Conservation (phyloP, 192 early-diverging fungal genomes). For the Spizellomyces punctatus region DNA sequence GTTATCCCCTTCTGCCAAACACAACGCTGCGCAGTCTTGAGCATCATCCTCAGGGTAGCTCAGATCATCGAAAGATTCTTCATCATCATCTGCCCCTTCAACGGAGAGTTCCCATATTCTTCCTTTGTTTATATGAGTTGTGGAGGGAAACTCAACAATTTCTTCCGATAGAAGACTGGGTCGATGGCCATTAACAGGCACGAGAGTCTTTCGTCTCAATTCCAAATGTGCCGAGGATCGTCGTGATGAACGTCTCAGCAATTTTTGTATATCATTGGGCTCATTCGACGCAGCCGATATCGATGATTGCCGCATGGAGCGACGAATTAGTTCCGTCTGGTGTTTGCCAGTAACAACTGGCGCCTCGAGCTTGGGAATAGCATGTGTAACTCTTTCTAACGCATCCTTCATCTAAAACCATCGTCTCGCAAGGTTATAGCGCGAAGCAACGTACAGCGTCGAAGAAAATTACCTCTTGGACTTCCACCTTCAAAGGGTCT, state of each 20-base stretch:
- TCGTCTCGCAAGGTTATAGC: background rate
- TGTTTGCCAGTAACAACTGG: conserved; percentile 33
- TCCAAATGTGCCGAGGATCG: background rate
- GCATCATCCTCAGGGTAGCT: conserved; percentile 2
- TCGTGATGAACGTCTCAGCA: background rate
- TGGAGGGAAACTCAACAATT: background rate
- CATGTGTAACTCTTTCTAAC: conserved; percentile 43
- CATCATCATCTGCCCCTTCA: conserved; percentile 1
- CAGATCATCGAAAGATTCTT: conserved; percentile 3
- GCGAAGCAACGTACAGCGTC: background rate
- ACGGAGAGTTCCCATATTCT: conserved; percentile 4
- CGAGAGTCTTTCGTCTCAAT: background rate
- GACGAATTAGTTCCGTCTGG: conserved; percentile 19
- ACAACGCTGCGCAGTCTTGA: background rate
- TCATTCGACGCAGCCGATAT: background rate
- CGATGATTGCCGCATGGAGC: conserved; percentile 16
- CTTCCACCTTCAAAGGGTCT: conserved; percentile 39
- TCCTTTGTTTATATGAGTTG: conserved; percentile 2
- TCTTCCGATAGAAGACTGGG: background rate
- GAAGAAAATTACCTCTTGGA: conserved; percentile 39
- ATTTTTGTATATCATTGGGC: background rate
- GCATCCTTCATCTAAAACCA: conserved; percentile 40
- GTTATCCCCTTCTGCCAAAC: conserved; percentile 28
- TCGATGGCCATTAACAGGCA: background rate
- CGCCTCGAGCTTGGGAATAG: conserved; percentile 33